Base-by-base conservation (phyloP, 1,139 yeast species). In the Candida labiduridarum region DNA sequence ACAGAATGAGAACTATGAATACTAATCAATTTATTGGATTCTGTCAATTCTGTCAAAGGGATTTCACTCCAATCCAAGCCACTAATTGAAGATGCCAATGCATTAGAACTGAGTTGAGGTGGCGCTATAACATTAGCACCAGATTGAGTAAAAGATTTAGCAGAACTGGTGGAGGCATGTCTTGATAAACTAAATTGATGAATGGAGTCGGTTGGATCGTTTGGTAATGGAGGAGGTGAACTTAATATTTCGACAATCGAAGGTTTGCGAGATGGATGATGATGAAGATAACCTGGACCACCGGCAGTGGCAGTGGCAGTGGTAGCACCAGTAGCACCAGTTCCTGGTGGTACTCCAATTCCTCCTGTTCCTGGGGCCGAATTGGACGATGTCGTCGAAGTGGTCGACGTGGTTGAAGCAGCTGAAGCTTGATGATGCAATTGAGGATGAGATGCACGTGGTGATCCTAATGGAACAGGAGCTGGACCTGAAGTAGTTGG, bases 221-320 rank as follows among this genome's bases (percentile, higher is more conserved):
- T 56, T 27, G 77, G 79, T 49, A 85, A 67, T 0, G 90, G 89
- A 7, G 96, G 96, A 1, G 96, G 96, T 7, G 94, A 83, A n/a
- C 90, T 83, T 46, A 89, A 73, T 68, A 89, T 67, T 63, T 89
- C 96, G 41, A 87, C 96, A 52, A 89, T 87, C n/a, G 95, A 87
- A 0, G 88, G 79, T 58, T 84, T 87, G 54, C 91, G 73, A 16
- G 74, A 63, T 1, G 68, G 64, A 40, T 60, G 66, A 58, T 36
- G 36, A 34, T 46, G 52, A 15, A 35, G 44, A 31, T 44, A 44
- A 22, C 18, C 41, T 14, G 39, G 41, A 14, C 16, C 36, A 10
- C 18, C n/a, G 2, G 47, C 4, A 10, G 29, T 16, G 2, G 47
- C 4, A 12, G 48, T 6, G 25, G 41, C 30, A 33, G 41, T 7